Evolutionary conservation across 371 early-diverging fungal genomes (phyloP), one percentile per base, ranked within the genome.

Genomic region (Rhizopus microsporus): DNA sequence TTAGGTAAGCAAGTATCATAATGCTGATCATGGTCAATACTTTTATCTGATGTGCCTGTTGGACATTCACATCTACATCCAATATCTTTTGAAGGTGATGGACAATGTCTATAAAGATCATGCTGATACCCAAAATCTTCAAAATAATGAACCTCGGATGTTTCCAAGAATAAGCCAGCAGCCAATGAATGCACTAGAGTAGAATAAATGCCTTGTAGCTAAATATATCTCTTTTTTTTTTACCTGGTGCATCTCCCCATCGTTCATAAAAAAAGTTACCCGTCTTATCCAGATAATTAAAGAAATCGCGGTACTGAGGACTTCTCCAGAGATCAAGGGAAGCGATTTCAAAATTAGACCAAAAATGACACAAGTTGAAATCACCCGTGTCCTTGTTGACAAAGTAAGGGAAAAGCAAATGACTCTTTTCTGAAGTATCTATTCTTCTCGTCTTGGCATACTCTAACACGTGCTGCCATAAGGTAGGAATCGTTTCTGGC

Each of bases 261-360:
- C 87, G 66, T 67, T 86, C 87, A 59, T 86, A 86, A 52, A 86
- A 86, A 65, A 87, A 87, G 15, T 86, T 86, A 35, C 88, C 88
- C 0, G 85, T 80, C 17, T 73, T 57, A 56, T 88, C 88, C 46
- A 88, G 61, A 50, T 86, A 75, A 30, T 87, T 60, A 58, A 87
- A 88, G 59, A 74, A 88, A 47, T 75, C 76, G 54, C 76, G 78
- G 57, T 88, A 88, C 49, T 62, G 63, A 12, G 81, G 72, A 46
- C 80, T 81, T 59, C 94, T 82, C 72, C 87, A 94, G 34, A 96
- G 83, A 35, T 88, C 81, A 62, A 97, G 76, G 51, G 84, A 84
- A 17, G 83, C 96, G 56, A 97, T 95, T 69, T 96, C 96, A 72
- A 95, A 95, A 58, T 96, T 96, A 9, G 80, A 84, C 94, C 96